A percentile compares a stretch with the other conserved stretches of the same genome.
phyloP scores from a whole-genome alignment of 345 rosid species.

The Heritiera fomes region DNA sequence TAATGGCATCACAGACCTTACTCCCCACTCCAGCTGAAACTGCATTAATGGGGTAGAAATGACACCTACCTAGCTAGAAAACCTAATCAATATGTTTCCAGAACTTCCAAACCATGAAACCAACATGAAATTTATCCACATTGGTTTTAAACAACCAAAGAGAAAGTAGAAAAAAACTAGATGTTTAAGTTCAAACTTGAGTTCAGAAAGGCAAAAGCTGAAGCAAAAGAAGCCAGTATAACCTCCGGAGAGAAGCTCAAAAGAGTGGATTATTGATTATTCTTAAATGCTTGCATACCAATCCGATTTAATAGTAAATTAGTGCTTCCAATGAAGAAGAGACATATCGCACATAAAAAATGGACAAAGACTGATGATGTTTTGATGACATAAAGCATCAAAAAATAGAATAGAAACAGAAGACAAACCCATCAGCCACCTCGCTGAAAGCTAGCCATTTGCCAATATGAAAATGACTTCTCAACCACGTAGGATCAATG shows the following conservation, averaged over 20 bases:
- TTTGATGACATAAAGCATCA: conserved; percentile 6
- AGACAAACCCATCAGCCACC: conserved; percentile 51
- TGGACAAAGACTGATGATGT: conserved; percentile 24
- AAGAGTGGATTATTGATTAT: conserved; percentile 27
- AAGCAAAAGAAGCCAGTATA: conserved; percentile 15
- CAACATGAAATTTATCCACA: not conserved
- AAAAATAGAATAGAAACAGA: conserved; percentile 26
- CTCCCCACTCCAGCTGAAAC: conserved; percentile 23
- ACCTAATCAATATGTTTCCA: conserved; percentile 4
- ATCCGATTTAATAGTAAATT: conserved; percentile 15
- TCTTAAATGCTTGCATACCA: conserved; percentile 13
- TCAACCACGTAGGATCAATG: conserved; percentile 43
- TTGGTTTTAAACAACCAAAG: not conserved
- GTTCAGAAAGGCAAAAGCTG: conserved; percentile 2
- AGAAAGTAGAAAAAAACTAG: conserved; percentile 2
- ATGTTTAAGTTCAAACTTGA: conserved; percentile 5
- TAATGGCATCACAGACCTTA: not conserved
- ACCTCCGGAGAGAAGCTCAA: conserved; percentile 28
- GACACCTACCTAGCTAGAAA: not conserved
- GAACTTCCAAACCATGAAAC: not conserved
- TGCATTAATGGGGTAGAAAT: conserved; percentile 9
- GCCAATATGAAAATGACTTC: conserved; percentile 57
- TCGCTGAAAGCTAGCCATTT: conserved; percentile 55
- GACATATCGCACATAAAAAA: conserved; percentile 24
- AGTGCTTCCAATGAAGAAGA: conserved; percentile 14